A percentile compares a stretch with the other conserved stretches of the same genome.
Conservation (phyloP, 768 basidiomycete genomes). For the Amanita rubescens region DNA sequence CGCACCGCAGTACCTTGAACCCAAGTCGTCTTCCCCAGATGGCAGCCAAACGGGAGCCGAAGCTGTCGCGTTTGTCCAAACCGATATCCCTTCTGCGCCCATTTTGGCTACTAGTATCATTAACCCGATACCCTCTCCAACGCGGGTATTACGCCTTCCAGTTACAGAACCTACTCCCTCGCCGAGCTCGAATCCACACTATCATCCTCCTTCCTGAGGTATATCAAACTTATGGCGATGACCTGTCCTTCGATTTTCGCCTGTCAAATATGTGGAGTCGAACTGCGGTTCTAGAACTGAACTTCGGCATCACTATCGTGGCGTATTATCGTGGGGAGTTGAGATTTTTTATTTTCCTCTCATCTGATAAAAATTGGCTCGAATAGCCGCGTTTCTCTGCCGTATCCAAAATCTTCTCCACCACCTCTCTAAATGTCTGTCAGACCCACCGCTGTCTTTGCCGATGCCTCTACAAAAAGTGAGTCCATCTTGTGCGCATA, state of each 20-base stretch:
- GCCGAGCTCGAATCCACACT: not conserved
- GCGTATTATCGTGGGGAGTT: no score
- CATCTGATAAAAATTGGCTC: no score
- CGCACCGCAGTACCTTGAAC: conserved; percentile 37
- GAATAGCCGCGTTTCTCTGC: no score
- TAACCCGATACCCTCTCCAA: not conserved
- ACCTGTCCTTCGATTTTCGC: conserved; percentile 37
- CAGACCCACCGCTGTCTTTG: conserved; percentile 86
- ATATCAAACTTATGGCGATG: not conserved
- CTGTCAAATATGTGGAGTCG: conserved; percentile 25
- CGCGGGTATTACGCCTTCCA: not conserved
- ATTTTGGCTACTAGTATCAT: not conserved
- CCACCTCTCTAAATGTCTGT: conserved; percentile 66
- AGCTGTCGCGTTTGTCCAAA: conserved; percentile 51
- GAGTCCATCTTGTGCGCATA: conserved; percentile 81
- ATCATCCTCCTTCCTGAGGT: not conserved
- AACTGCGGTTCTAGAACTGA: no score
- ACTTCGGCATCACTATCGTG: no score
- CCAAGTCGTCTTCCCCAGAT: conserved; percentile 41
- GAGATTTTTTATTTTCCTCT: no score
- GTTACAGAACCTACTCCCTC: not conserved
- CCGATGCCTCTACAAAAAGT: conserved; percentile 89
- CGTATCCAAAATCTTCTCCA: conserved; percentile 75
- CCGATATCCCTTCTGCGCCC: conserved; percentile 10
- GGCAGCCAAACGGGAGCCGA: conserved; percentile 47